phyloP scores from a whole-genome alignment of 345 rosid species.

The Trapa bicornis region DNA sequence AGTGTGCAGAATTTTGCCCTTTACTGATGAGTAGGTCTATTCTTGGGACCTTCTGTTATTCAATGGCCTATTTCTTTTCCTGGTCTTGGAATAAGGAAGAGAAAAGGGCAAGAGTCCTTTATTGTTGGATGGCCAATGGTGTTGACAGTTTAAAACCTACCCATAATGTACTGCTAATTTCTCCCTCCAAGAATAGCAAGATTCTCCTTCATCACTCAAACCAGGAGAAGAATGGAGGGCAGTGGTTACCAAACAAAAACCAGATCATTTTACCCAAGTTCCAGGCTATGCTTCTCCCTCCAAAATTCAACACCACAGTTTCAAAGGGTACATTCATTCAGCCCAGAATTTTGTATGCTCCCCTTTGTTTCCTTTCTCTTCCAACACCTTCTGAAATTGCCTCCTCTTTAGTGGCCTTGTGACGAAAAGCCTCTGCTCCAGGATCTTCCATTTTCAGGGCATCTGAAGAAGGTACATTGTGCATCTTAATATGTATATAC shows the following conservation, averaged over 20 bases:
- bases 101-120: not conserved
- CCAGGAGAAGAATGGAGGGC: not conserved
- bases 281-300: not conserved
- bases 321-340: not conserved
- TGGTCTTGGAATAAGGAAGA: not conserved
- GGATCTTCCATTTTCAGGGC: too few relatives aligned
- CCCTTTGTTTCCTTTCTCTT: not conserved
- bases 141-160: constrained; percentile 2
- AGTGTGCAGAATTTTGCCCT: too few relatives aligned
- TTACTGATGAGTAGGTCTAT: too few relatives aligned
- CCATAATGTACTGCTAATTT: not conserved
- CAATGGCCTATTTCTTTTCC: not conserved
- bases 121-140: constrained; percentile 5
- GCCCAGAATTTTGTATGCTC: not conserved
- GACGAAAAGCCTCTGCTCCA: not conserved
- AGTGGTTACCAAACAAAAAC: not conserved
- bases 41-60: too few relatives aligned
- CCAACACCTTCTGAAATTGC: not conserved
- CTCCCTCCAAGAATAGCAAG: not conserved
- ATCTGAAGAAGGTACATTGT: too few relatives aligned
- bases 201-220: not conserved
- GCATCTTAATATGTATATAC: too few relatives aligned
- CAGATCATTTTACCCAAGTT: not conserved
- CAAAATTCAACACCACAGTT: not conserved
- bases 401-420: not conserved